Percentiles rank a stretch among this genome's conserved stretches.
Evolutionary conservation across 208 protist genomes (phyloP).

Genomic region (Trypanosoma conorhini): DNA sequence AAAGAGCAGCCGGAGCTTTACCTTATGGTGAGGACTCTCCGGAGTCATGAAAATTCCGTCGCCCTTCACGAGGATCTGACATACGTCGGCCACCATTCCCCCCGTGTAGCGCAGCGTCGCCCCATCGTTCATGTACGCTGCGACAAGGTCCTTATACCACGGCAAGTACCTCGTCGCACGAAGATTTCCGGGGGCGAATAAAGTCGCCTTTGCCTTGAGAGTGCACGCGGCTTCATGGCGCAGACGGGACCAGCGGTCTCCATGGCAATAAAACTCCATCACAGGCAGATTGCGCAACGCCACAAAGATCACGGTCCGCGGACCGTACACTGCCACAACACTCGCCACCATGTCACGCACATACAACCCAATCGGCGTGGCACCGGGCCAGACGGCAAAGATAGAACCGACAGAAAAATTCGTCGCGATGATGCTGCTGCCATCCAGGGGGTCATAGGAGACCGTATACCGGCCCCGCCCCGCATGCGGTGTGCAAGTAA

Average conservation of each 20-base stretch:
- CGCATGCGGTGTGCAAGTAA: constrained; percentile 2
- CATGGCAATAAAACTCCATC: constrained; percentile 18
- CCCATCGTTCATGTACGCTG: constrained; percentile 13
- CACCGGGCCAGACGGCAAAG: constrained; percentile 41
- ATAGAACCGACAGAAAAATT: constrained; percentile 88
- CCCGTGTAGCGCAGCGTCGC: constrained; percentile 40
- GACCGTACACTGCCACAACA: constrained; percentile 32
- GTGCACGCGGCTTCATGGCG: neutral
- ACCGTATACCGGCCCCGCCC: constrained; percentile 16
- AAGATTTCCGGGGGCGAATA: constrained; percentile 43
- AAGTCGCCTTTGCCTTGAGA: constrained; percentile 20
- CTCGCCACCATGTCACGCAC: constrained; percentile 26
- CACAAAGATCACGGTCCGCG: constrained; percentile 32
- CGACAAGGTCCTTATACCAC: constrained; percentile 27
- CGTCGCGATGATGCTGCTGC: constrained; percentile 78
- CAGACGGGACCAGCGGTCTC: constrained; percentile 5
- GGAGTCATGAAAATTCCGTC: constrained; percentile 93
- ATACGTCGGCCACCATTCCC: constrained; percentile 43
- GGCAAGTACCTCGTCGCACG: constrained; percentile 18
- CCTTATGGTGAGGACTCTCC: constrained; percentile 55
- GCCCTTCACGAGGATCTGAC: constrained; percentile 35
- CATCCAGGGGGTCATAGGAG: constrained; percentile 85
- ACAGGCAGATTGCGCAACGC: constrained; percentile 4
- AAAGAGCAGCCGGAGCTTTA: constrained; percentile 93
- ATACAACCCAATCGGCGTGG: constrained; percentile 16